Evolutionary conservation across 108 stramenopile species (phyloP).

Genomic region (Stephanodiscus triporus): DNA sequence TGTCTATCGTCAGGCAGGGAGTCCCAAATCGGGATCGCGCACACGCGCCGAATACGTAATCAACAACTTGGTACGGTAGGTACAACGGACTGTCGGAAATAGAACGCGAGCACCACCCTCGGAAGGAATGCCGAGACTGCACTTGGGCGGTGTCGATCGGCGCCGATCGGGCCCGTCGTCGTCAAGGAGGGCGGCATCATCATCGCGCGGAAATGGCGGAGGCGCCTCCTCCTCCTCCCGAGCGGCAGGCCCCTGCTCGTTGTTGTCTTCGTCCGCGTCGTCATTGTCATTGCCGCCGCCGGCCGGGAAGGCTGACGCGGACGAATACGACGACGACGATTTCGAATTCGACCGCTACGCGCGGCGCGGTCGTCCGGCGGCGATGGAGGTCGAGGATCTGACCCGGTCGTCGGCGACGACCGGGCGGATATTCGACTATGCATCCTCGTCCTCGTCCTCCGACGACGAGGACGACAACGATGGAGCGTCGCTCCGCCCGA

Average conservation of each 20-base stretch:
- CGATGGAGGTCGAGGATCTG: not conserved
- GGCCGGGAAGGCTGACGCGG: not conserved
- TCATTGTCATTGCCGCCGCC: not conserved
- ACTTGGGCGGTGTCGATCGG: constrained; percentile 1
- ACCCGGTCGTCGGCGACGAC: not conserved
- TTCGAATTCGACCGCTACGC: not conserved
- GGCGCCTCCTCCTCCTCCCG: not conserved
- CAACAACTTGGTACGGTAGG: no score
- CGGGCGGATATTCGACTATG: not conserved
- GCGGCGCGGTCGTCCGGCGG: not conserved
- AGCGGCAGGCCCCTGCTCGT: no score
- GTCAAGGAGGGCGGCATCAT: not conserved
- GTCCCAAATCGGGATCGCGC: no score
- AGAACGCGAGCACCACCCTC: no score
- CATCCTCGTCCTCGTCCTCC: not conserved
- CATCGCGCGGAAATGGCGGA: not conserved
- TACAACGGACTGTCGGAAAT: no score
- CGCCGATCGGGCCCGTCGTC: not conserved
- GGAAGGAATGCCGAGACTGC: not conserved
- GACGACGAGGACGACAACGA: not conserved
- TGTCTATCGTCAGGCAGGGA: no score
- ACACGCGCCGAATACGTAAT: no score
- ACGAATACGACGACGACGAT: not conserved
- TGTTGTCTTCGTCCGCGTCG: not conserved
- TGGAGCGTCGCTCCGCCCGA: no score